These are phyloP conservation scores for Kalmusia sp. DNA, from an alignment of 2,329 filamentous ascomycete species.

Conservation along the genomic window DNA sequence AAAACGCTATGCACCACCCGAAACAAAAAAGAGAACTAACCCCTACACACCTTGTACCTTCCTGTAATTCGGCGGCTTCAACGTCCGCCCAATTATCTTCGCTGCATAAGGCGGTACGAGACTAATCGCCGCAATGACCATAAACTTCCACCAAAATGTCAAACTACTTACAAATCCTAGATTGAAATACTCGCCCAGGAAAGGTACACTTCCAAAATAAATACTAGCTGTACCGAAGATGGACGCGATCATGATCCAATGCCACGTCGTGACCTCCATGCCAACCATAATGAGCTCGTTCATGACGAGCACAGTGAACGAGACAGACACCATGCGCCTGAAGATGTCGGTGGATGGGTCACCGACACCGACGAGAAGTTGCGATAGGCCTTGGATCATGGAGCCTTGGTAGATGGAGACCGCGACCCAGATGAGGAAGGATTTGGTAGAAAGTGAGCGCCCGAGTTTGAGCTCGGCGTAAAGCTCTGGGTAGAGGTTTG, in stretches of 20 bases:
- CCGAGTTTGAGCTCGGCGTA: slow-evolving; percentile 97
- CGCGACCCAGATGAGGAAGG: slow-evolving; percentile 96
- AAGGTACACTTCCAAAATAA: slow-evolving; percentile 85
- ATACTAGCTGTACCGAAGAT: slow-evolving; percentile 82
- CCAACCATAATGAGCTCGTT: slow-evolving; percentile 98
- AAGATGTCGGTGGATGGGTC: slow-evolving; percentile 46
- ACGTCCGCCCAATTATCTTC: slow-evolving; percentile 82
- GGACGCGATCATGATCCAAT: slow-evolving; percentile 85
- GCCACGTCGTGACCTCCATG: slow-evolving; percentile 96
- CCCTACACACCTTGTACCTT: slow-evolving; percentile 78
- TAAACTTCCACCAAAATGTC: slow-evolving; percentile 88
- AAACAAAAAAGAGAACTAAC: not conserved
- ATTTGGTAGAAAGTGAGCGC: slow-evolving; percentile 85
- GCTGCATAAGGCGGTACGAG: slow-evolving; percentile 86
- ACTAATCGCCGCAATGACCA: slow-evolving; percentile 79
- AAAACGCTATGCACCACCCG: too few species aligned
- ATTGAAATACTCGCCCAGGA: slow-evolving; percentile 89
- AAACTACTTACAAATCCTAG: slow-evolving; percentile 77
- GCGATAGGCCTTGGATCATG: slow-evolving; percentile 92
- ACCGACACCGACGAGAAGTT: slow-evolving; percentile 80
- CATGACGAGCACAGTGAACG: slow-evolving; percentile 87
- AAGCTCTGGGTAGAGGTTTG: slow-evolving; percentile 93
- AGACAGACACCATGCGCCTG: slow-evolving; percentile 79
- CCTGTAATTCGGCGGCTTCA: slow-evolving; percentile 91
- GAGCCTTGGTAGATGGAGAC: slow-evolving; percentile 95